Percentiles rank a stretch among this genome's conserved stretches.
Evolutionary conservation across 495 filamentous ascomycete species (phyloP).

Genomic region (Bathelium albidoporum): DNA sequence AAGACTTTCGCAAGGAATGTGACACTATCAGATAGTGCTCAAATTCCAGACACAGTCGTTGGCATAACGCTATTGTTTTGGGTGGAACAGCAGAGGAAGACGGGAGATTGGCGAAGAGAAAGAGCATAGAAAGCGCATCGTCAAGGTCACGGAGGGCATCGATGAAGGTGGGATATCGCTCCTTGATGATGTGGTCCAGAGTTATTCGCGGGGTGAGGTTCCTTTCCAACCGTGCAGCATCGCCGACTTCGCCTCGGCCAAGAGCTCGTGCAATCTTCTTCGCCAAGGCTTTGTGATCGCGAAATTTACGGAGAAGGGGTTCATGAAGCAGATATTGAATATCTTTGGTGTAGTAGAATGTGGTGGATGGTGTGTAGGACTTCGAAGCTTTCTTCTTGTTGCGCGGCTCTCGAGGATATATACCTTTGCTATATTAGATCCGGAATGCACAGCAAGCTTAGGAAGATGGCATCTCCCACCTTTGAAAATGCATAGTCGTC

Average conservation of each 20-base stretch:
- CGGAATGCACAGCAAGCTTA: background rate
- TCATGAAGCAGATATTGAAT: conserved; percentile 97
- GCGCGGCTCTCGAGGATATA: conserved; percentile 91
- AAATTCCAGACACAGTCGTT: conserved; percentile 85
- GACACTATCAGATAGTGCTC: conserved; percentile 92
- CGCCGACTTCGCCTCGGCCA: conserved; percentile 78
- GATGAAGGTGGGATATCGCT: conserved; percentile 93
- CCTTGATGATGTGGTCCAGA: conserved; percentile 92
- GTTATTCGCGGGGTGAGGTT: conserved; percentile 75
- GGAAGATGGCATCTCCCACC: conserved; percentile 34
- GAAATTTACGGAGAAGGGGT: conserved; percentile 88
- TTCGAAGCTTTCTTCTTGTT: conserved; percentile 95
- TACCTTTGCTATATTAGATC: conserved; percentile 41
- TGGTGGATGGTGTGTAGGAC: conserved; percentile 76
- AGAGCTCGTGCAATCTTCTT: conserved; percentile 93
- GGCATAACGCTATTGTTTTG: conserved; percentile 87
- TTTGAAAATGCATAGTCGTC: conserved; percentile 97
- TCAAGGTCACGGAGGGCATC: conserved; percentile 92
- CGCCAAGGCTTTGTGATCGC: conserved; percentile 87
- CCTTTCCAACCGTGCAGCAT: conserved; percentile 76
- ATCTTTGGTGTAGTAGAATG: conserved; percentile 98
- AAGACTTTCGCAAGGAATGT: conserved; percentile 84
- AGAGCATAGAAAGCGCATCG: conserved; percentile 92
- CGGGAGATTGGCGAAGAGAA: conserved; percentile 94
- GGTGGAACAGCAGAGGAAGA: conserved; percentile 75